Evolutionary conservation across 2,329 filamentous ascomycete species (phyloP).

Genomic region (Elsinoe necatrix): DNA sequence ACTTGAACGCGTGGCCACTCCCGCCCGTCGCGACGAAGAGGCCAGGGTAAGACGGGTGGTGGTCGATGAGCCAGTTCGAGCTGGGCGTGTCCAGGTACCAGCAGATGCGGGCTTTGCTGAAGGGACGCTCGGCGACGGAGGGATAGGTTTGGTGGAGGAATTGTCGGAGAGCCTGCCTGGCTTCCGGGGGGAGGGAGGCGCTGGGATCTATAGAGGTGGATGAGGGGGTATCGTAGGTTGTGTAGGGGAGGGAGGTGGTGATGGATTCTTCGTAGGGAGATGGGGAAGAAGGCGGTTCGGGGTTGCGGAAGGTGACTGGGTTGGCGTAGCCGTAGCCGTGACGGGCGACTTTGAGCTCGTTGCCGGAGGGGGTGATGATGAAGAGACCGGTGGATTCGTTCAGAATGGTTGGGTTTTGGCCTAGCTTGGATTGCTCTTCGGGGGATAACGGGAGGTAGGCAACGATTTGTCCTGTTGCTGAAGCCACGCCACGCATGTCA

Average conservation of each 20-base stretch:
- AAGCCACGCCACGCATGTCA: slow-evolving; percentile 65
- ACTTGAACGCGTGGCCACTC: slow-evolving; percentile 56
- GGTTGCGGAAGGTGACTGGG: slow-evolving; percentile 38
- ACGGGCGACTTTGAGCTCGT: slow-evolving; percentile 41
- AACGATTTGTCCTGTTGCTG: slow-evolving; percentile 74
- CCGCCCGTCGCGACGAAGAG: slow-evolving; percentile 55
- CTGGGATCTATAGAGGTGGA: slow-evolving; percentile 32
- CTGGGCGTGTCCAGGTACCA: slow-evolving; percentile 51
- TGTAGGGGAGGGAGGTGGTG: slow-evolving; percentile 42
- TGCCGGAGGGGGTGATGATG: slow-evolving; percentile 56
- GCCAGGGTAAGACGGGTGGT: slow-evolving; percentile 42
- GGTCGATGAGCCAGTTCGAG: slow-evolving; percentile 48
- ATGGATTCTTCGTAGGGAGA: slow-evolving; percentile 38
- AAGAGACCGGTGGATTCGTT: slow-evolving; percentile 66
- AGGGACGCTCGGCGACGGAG: slow-evolving; percentile 33
- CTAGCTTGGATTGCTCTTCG: slow-evolving; percentile 58
- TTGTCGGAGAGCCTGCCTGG: slow-evolving; percentile 51
- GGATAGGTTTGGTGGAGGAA: slow-evolving; percentile 50
- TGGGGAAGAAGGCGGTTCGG: slow-evolving; percentile 40
- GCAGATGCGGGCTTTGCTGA: slow-evolving; percentile 42
- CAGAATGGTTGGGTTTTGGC: slow-evolving; percentile 60
- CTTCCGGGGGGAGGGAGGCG: slow-evolving; percentile 49
- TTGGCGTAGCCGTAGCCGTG: slow-evolving; percentile 45
- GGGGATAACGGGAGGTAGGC: slow-evolving; percentile 67
- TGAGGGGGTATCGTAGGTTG: slow-evolving; percentile 35